Base-by-base conservation (phyloP, 768 basidiomycete species). In the Hygrocybe punicea region DNA sequence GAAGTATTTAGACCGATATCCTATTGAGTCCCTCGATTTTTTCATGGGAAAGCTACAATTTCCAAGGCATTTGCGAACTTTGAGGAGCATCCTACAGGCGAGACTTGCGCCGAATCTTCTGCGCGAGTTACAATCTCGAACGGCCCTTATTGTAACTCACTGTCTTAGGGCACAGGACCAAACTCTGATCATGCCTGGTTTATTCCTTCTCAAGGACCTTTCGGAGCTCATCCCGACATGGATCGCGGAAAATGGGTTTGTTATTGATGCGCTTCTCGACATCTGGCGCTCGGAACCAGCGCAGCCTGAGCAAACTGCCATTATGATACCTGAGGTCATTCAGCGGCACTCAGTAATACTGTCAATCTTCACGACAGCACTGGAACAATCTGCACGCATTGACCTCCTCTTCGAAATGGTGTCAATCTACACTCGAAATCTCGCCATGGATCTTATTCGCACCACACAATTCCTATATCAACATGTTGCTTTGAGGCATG, bases 341-440 rank as follows among this genome's bases (percentile, higher is more conserved):
- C 84, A 83, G 57, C 76, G 84, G 56, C 84, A 87, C 60, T 76
- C 80, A 5, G 71, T 91, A 48, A 79, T 93, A 63, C 71, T 93
- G 39, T 79, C 83, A 5, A 84, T 98, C 58, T 93, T 98, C 72
- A 83, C 85, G 61, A 81, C 83, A 53, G 83, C 84, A 0, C 76
- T 93, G 46, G 77, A 85, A 60, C 79, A 83, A 53, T 79, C 82
- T n/a, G 83, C 86, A 42, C 87, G 92, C 45, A 82, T 97, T 47
- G 91, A 96, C 64, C 75, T 99, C 6, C 74, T 98, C 9, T 97
- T 97, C 69, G 93, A 95, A 56, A 76, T 97, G 36, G 84, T 91
- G 48, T 84, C 85, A 10, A 74, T 93, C 47, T 98, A 87, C 73
- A 85, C 87, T 23, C 86, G 87, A 60, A 82, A 85, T 58, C 80